Evolutionary conservation across 768 basidiomycete genomes (phyloP).

Genomic region (Favolaschia claudopus): DNA sequence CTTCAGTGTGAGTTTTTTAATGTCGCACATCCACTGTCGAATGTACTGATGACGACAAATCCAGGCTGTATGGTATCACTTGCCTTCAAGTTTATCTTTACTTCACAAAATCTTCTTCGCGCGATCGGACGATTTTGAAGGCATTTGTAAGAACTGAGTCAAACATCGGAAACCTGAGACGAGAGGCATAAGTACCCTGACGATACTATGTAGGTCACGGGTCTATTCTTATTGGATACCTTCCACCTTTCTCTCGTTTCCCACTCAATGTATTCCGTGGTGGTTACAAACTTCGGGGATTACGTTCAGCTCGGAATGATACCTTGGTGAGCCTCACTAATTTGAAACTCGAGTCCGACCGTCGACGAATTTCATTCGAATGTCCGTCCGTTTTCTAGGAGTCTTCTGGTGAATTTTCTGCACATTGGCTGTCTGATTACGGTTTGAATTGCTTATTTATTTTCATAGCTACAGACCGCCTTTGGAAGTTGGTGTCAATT

Average conservation of each 20-base stretch:
- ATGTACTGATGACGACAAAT: neutral
- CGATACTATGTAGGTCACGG: neutral
- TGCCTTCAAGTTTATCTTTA: constrained; percentile 14
- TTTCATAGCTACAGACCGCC: neutral
- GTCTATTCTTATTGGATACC: constrained; percentile 1
- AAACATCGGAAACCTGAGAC: no score
- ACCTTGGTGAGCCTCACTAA: constrained; percentile 4
- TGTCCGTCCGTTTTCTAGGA: no score
- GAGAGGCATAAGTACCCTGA: neutral
- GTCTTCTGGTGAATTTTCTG: neutral
- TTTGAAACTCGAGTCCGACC: neutral
- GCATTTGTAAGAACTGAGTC: no score
- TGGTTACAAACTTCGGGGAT: constrained; percentile 11
- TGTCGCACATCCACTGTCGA: neutral
- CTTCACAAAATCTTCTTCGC: constrained; percentile 8
- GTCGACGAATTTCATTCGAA: no score
- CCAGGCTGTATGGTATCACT: constrained; percentile 4
- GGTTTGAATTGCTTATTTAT: neutral
- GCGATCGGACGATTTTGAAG: constrained; percentile 1
- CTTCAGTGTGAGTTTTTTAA: constrained; percentile 6
- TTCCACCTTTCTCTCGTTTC: constrained; percentile 1
- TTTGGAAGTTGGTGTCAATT: no score
- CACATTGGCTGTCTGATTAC: neutral
- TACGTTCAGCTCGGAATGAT: neutral
- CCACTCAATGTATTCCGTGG: constrained; percentile 6